These are phyloP conservation scores for Saturnispora dispora DNA, from an alignment of 805 yeast species.

Conservation along the genomic window DNA sequence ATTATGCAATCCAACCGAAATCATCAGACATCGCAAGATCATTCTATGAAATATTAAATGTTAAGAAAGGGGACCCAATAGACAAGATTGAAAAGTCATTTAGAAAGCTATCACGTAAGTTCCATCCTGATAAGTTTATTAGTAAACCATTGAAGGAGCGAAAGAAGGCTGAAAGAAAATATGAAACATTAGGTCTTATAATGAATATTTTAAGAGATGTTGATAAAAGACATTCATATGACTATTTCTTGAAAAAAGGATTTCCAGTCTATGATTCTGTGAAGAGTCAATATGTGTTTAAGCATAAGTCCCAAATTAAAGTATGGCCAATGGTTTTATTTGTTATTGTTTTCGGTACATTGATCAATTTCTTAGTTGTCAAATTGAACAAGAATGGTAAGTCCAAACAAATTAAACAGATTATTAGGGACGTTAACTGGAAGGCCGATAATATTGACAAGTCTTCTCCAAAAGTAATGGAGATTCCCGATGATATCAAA, in stretches of 20 bases:
- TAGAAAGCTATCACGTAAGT: slow-evolving; percentile 56
- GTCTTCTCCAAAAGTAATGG: slow-evolving; percentile 10
- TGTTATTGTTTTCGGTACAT: slow-evolving; percentile 2
- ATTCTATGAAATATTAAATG: slow-evolving; percentile 11
- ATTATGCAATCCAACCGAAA: slow-evolving; percentile 13
- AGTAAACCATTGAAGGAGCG: slow-evolving; percentile 32
- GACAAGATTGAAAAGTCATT: slow-evolving; percentile 58
- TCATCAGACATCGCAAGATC: slow-evolving; percentile 3
- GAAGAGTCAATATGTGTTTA: slow-evolving; percentile 10
- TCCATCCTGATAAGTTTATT: slow-evolving; percentile 80
- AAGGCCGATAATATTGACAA: slow-evolving; percentile 13
- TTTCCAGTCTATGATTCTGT: slow-evolving; percentile 65
- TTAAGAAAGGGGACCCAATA: slow-evolving; percentile 32
- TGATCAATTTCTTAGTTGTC: slow-evolving; percentile 11
- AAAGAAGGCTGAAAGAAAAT: slow-evolving; percentile 55
- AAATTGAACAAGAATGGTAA: slow-evolving; percentile 10
- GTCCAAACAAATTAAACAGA: slow-evolving; percentile 12
- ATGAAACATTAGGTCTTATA: slow-evolving; percentile 67
- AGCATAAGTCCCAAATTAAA: slow-evolving; percentile 9
- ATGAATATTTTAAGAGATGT: slow-evolving; percentile 58
- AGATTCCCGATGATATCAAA: slow-evolving; percentile 12
- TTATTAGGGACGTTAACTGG: slow-evolving; percentile 14
- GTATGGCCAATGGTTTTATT: slow-evolving; percentile 7
- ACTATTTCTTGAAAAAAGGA: slow-evolving; percentile 72
- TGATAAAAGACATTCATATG: slow-evolving; percentile 63